Evolutionary conservation across 495 filamentous ascomycete species (phyloP), one percentile per base, ranked within the genome.

Genomic region (Bacidia rubella): DNA sequence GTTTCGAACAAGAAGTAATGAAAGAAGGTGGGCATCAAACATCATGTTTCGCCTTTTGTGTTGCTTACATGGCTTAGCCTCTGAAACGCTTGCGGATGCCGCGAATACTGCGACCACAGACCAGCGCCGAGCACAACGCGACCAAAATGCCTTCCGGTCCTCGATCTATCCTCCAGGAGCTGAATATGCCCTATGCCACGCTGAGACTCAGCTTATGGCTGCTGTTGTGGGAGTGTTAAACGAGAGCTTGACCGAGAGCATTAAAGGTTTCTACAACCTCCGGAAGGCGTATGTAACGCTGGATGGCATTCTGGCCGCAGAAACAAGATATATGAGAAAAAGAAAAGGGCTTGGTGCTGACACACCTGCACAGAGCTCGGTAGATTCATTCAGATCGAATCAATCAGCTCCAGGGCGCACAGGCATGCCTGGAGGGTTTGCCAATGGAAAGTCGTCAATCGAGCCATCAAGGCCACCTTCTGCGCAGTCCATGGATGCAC

Each of bases 1-100:
- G 93, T 3, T 93, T 95, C 62, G 92, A 98, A 66, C 86, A 90
- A 58, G 87, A 92, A n/a, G 72, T 94, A 51, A 93, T 98, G 86
- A 79, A 78, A 54, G 81, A 94, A 70, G 80, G 80, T 81, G 19
- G 44, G 68, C 52, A 40, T 26, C 5, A 48, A 15, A 47, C 1
- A 47, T 17, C 29, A 7, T 15, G 7, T 35, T 15, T 7, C 15
- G 15, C 29, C 15, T 15, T 35, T 7, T 5, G 15, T 15, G 29
- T 35, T 35, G 15, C 29, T 35, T 5, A 35, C 15, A 35, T 15
- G 15, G 5, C 29, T 15, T 35, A 83, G 87, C 92, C 15, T 77
- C 80, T 17, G 79, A 79, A 46, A 72, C 77, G 47, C 75, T 98
- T 19, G 74, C 71, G 26, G 85, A 85, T 38, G 86, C 87, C n/a